These are phyloP conservation scores for Erythrobasidium yunnanense DNA, from an alignment of 768 basidiomycete genomes.

Conservation along the genomic window DNA sequence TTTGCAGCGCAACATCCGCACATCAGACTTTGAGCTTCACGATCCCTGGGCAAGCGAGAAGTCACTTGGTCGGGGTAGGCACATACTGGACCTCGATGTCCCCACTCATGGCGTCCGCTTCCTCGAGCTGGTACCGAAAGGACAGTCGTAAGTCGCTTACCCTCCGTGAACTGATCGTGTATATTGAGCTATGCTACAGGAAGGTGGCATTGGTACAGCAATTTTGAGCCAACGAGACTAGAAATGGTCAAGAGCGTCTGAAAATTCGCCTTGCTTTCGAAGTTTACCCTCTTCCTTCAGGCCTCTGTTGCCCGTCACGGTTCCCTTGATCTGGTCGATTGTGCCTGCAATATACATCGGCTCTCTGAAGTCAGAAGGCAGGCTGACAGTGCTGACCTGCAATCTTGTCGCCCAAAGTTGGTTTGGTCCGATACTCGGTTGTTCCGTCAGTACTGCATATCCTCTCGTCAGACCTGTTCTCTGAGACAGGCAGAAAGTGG, in stretches of 20 bases:
- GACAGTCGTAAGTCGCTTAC: background rate
- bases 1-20: too few relatives aligned
- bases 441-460: background rate
- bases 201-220: too few relatives aligned
- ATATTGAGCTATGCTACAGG: too few relatives aligned
- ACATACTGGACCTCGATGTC: background rate
- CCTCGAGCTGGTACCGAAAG: background rate
- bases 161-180: too few relatives aligned
- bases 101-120: background rate
- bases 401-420: background rate
- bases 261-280: background rate
- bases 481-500: too few relatives aligned
- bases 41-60: background rate
- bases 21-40: background rate
- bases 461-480: too few relatives aligned
- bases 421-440: background rate
- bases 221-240: too few relatives aligned
- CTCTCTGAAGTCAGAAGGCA: too few relatives aligned
- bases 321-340: background rate
- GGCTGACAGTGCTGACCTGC: too few relatives aligned
- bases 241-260: background rate
- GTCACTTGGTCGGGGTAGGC: background rate
- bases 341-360: background rate
- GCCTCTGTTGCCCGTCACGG: background rate
- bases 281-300: background rate